Evolutionary conservation across 2,329 filamentous ascomycete species (phyloP).

Genomic region (Talaromyces funiculosus): DNA sequence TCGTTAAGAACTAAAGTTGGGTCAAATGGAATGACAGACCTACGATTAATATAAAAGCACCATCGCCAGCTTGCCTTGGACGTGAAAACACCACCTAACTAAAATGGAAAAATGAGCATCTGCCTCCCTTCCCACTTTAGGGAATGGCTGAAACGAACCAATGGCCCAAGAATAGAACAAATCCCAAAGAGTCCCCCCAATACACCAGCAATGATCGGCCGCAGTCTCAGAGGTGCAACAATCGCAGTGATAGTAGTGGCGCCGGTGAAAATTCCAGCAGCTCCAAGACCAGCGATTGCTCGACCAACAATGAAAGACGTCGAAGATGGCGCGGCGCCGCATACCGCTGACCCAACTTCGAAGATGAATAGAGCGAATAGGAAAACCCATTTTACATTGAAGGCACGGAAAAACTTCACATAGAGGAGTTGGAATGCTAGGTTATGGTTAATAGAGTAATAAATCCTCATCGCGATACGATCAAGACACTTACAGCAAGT

Average conservation of each 20-base stretch:
- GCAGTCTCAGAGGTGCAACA: not conserved
- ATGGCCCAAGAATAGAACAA: not conserved
- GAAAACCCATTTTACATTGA: not conserved
- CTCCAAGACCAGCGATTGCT: slow-evolving; percentile 23
- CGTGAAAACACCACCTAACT: not conserved
- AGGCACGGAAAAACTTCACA: not conserved
- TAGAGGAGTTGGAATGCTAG: not conserved
- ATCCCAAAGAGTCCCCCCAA: not conserved
- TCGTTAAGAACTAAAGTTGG: not conserved
- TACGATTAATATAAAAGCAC: not conserved
- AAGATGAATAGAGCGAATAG: slow-evolving; percentile 21
- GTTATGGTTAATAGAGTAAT: too few species aligned
- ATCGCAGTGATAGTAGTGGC: slow-evolving; percentile 19
- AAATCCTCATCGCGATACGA: not conserved
- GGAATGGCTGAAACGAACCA: not conserved
- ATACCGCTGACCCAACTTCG: slow-evolving; percentile 41
- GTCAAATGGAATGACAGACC: not conserved
- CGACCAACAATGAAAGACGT: slow-evolving; percentile 26
- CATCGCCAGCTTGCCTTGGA: not conserved
- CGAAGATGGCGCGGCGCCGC: slow-evolving; percentile 28
- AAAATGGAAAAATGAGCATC: not conserved
- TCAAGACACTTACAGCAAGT: slow-evolving; percentile 17
- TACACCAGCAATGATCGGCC: not conserved
- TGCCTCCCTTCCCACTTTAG: not conserved
- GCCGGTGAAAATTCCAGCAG: slow-evolving; percentile 20